Evolutionary conservation across 2,329 filamentous ascomycete genomes (phyloP), one percentile per base, ranked within the genome.

Genomic region (Ophiostoma ulmi): DNA sequence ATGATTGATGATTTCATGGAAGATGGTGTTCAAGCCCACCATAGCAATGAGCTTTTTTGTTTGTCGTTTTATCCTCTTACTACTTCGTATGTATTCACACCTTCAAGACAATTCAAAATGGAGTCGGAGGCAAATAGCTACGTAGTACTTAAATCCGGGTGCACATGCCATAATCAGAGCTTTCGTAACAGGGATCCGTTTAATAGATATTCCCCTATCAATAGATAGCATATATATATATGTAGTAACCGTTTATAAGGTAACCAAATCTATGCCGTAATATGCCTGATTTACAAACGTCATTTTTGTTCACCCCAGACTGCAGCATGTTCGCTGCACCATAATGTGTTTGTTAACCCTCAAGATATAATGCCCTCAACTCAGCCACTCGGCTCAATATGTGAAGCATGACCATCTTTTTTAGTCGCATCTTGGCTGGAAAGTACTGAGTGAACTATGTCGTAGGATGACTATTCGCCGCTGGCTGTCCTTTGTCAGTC

Each of bases 201-300:
- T 5, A 20, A 20, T 20, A 48, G 14, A 48, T n/a, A 48, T 48
- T 48, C 44, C n/a, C 44, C 17, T 58, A 58, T 58, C 52, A 13
- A 17, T 58, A 58, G 52, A 58, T 58, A 58, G 52, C 52, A 58
- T 58, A 58, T 58, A 26, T 26, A 58, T 22, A 58, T 58, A 58
- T 58, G 2, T 26, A 58, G 10, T 7, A 22, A 58, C 26, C 8
- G 22, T 26, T 58, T 58, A 58, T 14, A 7, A 58, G 8, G n/a
- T 26, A 7, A 11, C n/a, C 52, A 8, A 13, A 11, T n/a, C 8
- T 26, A 58, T 58, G 22, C 41, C 13, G 41, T 13, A 48, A 41
- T 41, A 5, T 10, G 39, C 39, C 14, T 13, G 39, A 8, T 44
- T 31, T 31, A 39, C 38, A 39, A 48, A 4, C 44, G 13, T 48